Base-by-base conservation (phyloP, 2,329 filamentous ascomycete genomes). In the Colletotrichum sansevieriae region DNA sequence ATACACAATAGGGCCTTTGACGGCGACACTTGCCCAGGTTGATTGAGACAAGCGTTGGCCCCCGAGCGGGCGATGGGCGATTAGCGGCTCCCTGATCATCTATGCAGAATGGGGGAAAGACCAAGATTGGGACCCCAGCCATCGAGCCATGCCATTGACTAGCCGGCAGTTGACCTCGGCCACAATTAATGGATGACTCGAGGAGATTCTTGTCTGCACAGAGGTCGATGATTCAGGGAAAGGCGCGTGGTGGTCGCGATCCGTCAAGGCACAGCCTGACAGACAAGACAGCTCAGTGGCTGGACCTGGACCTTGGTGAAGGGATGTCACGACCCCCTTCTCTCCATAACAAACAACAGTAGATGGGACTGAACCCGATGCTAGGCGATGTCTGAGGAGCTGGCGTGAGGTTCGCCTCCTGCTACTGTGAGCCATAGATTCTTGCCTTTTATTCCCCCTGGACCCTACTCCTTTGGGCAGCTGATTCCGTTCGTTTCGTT, bases 141-240 rank as follows among this genome's bases (percentile, higher is more conserved):
- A 44, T 46, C 43, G 51, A 49, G 44, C 29, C 44, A 51, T 60
- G 63, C 22, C 59, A 51, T 58, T 63, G 59, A 43, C 41, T 41
- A 41, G 58, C 64, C 64, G 64, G 64, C 58, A 66, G 58, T 66
- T 63, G 49, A 20, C 20, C 33, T 56, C 64, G 64, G 64, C 4
- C 59, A 49, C 22, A 22, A 33, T 33, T 52, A n/a, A 54, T 39
- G 20, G 63, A 49, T 44, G 64, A 55, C 29, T 33, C 25, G 58
- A 29, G 49, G 20, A 25, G 41, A 25, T 35, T 47, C 4, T 37
- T 29, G 25, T 39, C 37, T 51, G 35, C 41, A 6, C 10, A 15
- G 61, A 18, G 33, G 63, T 47, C 25, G 57, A 46, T 55, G 47
- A 47, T 33, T 39, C 57, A 59, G 44, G 29, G 20, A 49, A 3